phyloP scores from a whole-genome alignment of 768 basidiomycete species.

The Infundibulicybe gibba region DNA sequence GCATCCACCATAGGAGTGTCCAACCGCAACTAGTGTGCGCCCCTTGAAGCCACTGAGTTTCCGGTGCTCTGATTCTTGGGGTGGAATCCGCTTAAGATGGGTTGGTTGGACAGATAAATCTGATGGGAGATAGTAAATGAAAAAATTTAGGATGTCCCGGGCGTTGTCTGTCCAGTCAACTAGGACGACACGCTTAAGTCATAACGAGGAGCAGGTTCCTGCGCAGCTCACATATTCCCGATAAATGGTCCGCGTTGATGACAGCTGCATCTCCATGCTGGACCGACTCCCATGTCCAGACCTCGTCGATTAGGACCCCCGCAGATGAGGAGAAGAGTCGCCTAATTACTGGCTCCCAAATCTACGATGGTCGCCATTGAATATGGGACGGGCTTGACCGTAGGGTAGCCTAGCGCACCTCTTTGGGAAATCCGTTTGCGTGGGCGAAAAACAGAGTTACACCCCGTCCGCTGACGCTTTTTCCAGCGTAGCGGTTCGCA shows the following conservation, averaged over 20 bases:
- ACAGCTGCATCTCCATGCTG: conserved; percentile 85
- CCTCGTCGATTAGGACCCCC: conserved; percentile 47
- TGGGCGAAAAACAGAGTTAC: conserved; percentile 77
- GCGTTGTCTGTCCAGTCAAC: conserved; percentile 78
- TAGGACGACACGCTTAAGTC: background rate
- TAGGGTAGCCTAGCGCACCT: conserved; percentile 41
- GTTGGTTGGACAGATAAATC: conserved; percentile 39
- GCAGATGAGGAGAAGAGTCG: conserved; percentile 43
- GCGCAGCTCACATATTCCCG: conserved; percentile 51
- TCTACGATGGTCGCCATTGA: conserved; percentile 35
- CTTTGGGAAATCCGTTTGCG: conserved; percentile 87
- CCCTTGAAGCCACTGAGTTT: conserved; percentile 40
- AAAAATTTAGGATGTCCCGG: conserved; percentile 77
- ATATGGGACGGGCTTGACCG: background rate
- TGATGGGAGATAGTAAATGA: conserved; percentile 63
- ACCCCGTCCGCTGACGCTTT: conserved; percentile 28
- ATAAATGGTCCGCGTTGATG: conserved; percentile 56
- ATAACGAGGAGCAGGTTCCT: background rate
- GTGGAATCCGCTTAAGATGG: conserved; percentile 47
- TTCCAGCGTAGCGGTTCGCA: conserved; percentile 64
- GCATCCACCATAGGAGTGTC: conserved; percentile 85
- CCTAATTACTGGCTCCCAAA: conserved; percentile 70
- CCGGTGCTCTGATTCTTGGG: conserved; percentile 37
- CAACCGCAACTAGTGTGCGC: conserved; percentile 64
- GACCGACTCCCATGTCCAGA: conserved; percentile 82